Evolutionary conservation across 345 rosid genomes (phyloP).

Genomic region (Ricinus communis): DNA sequence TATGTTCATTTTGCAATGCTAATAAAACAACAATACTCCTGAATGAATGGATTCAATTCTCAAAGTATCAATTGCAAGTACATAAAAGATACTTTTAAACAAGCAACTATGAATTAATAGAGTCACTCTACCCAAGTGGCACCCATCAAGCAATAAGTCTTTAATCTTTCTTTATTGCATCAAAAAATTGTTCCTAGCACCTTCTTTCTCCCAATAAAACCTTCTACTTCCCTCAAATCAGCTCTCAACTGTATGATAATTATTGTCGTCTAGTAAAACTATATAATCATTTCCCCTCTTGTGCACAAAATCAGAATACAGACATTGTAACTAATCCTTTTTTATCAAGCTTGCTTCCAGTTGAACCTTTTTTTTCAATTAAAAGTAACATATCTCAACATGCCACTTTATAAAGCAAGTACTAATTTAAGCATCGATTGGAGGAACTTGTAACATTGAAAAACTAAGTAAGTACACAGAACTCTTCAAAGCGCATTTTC

Average conservation of each 20-base stretch:
- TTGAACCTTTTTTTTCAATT: no score
- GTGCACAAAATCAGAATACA: background rate
- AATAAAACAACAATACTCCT: background rate
- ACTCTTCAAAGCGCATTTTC: background rate
- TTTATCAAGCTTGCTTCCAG: no score
- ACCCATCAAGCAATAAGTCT: background rate
- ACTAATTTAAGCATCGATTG: no score
- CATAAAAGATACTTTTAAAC: background rate
- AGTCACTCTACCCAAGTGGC: no score
- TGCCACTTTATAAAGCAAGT: no score
- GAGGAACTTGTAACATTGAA: no score
- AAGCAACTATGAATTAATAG: background rate
- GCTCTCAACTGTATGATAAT: background rate
- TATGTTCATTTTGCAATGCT: background rate
- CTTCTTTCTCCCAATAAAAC: background rate
- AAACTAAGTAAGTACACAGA: no score
- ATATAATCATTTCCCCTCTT: background rate
- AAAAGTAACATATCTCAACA: no score
- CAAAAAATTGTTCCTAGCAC: background rate
- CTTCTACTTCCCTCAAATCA: constrained; percentile 13
- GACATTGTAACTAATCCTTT: no score
- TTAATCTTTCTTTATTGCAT: background rate
- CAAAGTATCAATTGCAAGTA: background rate
- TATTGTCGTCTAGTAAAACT: background rate
- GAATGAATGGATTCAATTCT: background rate